phyloP scores from a whole-genome alignment of 805 yeast species.

The Priceomyces haplophilus region DNA sequence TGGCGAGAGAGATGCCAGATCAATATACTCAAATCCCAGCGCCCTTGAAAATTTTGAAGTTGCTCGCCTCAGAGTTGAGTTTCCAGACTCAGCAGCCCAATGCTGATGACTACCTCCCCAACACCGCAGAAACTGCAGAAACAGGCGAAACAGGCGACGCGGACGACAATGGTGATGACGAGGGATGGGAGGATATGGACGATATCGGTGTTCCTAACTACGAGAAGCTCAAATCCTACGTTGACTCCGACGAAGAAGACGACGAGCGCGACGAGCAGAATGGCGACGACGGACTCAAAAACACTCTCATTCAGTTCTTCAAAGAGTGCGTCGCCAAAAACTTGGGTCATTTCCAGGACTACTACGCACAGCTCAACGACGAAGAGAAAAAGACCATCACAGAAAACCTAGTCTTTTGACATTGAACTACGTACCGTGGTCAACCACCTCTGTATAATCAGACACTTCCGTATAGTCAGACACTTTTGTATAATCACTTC shows the following conservation, averaged over 20 bases:
- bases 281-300: constrained; percentile 35
- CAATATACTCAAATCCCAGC: constrained; percentile 65
- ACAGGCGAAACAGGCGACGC: constrained; percentile 27
- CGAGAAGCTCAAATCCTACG: constrained; percentile 59
- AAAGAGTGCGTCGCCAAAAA: constrained; percentile 52
- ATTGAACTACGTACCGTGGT: neutral
- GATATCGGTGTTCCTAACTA: constrained; percentile 61
- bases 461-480: too few species aligned
- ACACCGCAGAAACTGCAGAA: neutral
- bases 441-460: too few species aligned
- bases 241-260: constrained; percentile 44
- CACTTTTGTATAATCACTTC: neutral
- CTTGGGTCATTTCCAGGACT: constrained; percentile 48
- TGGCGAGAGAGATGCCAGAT: constrained; percentile 64
- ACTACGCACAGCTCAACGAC: constrained; percentile 48
- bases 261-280: constrained; percentile 28
- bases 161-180: constrained; percentile 41
- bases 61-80: constrained; percentile 65
- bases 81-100: constrained; percentile 58
- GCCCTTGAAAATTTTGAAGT: constrained; percentile 65
- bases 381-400: constrained; percentile 53
- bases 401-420: constrained; percentile 43
- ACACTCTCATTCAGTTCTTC: constrained; percentile 50
- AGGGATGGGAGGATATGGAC: constrained; percentile 75
- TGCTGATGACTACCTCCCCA: constrained; percentile 33